phyloP scores from a whole-genome alignment of 495 filamentous ascomycete genomes.

The Daldinia concentrica region DNA sequence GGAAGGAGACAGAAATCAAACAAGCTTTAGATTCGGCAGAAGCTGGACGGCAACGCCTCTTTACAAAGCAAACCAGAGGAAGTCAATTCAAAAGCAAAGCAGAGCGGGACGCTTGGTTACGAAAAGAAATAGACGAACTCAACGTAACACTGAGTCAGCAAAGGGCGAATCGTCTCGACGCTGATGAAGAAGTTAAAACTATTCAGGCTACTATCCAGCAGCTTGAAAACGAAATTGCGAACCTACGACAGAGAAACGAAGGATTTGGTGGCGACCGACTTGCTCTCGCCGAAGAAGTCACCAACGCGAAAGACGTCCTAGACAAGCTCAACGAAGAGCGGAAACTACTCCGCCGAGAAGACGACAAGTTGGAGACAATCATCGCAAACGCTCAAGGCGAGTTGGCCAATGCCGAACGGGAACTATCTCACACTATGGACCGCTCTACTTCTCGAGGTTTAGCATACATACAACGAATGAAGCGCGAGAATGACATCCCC shows the following conservation, averaged over 20 bases:
- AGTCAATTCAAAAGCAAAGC: constrained; percentile 86
- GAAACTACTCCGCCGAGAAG: constrained; percentile 91
- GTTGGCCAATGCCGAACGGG: constrained; percentile 76
- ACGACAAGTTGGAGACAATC: constrained; percentile 81
- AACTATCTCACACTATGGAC: constrained; percentile 87
- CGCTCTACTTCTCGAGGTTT: constrained; percentile 84
- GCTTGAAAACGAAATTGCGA: constrained; percentile 76
- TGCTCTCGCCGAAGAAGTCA: constrained; percentile 73
- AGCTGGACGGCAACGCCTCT: constrained; percentile 77
- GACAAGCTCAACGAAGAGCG: constrained; percentile 86
- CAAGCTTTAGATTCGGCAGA: constrained; percentile 78
- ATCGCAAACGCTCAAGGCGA: constrained; percentile 78
- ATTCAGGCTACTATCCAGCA: constrained; percentile 74
- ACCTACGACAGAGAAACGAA: constrained; percentile 76
- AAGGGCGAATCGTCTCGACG: constrained; percentile 81
- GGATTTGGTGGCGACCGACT: constrained; percentile 78
- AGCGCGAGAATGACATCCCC: constrained; percentile 75
- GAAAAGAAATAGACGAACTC: constrained; percentile 82
- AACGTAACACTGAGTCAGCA: constrained; percentile 77
- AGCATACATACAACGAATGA: constrained; percentile 80
- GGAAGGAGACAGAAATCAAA: constrained; percentile 74
- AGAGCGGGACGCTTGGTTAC: constrained; percentile 86
- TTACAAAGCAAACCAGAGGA: constrained; percentile 94
- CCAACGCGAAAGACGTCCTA: constrained; percentile 79
- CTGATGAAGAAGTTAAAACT: constrained; percentile 82